A percentile compares a stretch with the other conserved stretches of the same genome.
These are phyloP conservation scores for Trichoderma afroharzianum DNA, from an alignment of 2,329 filamentous ascomycete species.

Conservation along the genomic window DNA sequence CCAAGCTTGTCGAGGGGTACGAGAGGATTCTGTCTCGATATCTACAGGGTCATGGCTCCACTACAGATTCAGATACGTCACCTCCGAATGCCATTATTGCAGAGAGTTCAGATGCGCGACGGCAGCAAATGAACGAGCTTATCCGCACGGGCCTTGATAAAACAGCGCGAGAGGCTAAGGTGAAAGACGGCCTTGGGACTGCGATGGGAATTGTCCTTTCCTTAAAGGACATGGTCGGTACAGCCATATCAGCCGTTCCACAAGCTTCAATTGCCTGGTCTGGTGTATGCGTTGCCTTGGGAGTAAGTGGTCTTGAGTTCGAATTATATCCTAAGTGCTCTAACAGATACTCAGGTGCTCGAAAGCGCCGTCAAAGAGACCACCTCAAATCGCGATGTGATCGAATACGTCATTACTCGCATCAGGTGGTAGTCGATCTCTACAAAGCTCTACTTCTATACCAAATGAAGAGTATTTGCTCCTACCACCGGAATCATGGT, in stretches of 20 bases:
- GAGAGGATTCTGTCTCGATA: slow-evolving; percentile 21
- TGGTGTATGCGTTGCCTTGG: slow-evolving; percentile 32
- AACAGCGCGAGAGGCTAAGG: slow-evolving; percentile 25
- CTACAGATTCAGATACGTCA: neutral
- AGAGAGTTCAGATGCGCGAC: neutral
- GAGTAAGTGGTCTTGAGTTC: slow-evolving; percentile 24
- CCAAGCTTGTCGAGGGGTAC: slow-evolving; percentile 21
- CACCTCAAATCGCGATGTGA: slow-evolving; percentile 31
- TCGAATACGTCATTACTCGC: slow-evolving; percentile 33
- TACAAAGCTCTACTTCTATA: slow-evolving; percentile 39
- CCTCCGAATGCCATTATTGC: neutral
- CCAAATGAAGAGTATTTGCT: slow-evolving; percentile 39
- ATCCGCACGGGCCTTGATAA: slow-evolving; percentile 28
- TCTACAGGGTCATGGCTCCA: neutral
- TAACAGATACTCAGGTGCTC: neutral
- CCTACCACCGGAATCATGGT: slow-evolving; percentile 31
- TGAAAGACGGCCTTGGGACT: slow-evolving; percentile 25
- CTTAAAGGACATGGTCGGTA: slow-evolving; percentile 26
- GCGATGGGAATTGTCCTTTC: slow-evolving; percentile 25
- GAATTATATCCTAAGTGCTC: neutral
- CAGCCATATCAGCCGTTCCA: slow-evolving; percentile 28
- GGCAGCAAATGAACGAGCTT: slow-evolving; percentile 30
- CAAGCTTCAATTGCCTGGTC: slow-evolving; percentile 37
- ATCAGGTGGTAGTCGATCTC: slow-evolving; percentile 40
- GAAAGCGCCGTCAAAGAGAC: neutral